Percentiles rank a stretch among this genome's conserved stretches.
These are phyloP conservation scores for Amanita pallidorosea DNA, from an alignment of 768 basidiomycete species.

Conservation along the genomic window DNA sequence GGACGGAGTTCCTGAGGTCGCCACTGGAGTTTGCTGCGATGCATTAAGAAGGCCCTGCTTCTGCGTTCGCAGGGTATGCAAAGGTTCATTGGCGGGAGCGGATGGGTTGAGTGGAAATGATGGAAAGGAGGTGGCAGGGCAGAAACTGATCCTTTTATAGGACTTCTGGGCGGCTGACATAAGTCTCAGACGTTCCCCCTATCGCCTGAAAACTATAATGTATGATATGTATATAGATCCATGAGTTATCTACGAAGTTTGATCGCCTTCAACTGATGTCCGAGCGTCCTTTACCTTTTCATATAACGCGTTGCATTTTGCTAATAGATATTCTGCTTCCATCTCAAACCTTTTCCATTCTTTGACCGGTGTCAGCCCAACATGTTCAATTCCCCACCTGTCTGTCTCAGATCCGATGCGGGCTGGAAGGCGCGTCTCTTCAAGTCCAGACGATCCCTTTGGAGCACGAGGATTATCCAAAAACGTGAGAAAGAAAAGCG, in stretches of 20 bases:
- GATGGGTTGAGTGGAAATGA: no score
- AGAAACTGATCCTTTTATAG: no score
- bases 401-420: slow-evolving; percentile 48
- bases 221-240: no score
- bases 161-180: no score
- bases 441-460: background rate
- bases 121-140: no score
- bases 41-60: no score
- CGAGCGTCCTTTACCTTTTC: slow-evolving; percentile 19
- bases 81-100: no score
- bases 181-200: no score
- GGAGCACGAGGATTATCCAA: slow-evolving; percentile 11
- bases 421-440: slow-evolving; percentile 19
- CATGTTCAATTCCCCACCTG: slow-evolving; percentile 42
- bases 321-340: slow-evolving; percentile 37
- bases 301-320: slow-evolving; percentile 47
- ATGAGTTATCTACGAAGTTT: background rate
- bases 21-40: no score
- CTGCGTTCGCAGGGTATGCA: no score
- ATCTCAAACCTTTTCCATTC: slow-evolving; percentile 39
- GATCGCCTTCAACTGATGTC: slow-evolving; percentile 2
- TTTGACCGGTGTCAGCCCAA: slow-evolving; percentile 36
- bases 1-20: no score
- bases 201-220: no score
- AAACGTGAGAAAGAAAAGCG: slow-evolving; percentile 35